Conservation (phyloP, 305 asterid genomes). For the Nicotiana rustica region DNA sequence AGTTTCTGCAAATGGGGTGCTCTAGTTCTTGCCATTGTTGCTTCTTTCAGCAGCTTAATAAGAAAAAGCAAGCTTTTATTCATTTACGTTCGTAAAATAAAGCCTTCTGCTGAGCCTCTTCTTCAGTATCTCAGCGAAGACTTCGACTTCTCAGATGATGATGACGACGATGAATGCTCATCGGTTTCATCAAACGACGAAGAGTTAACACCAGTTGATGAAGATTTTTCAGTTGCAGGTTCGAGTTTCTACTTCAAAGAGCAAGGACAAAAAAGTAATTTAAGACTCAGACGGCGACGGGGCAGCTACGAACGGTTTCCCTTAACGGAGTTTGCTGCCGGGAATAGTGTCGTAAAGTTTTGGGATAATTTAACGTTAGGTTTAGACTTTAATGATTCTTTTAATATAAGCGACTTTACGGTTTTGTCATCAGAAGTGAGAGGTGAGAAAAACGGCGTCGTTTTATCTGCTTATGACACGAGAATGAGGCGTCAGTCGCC, state of each 20-base stretch:
- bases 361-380: slow-evolving; percentile 80
- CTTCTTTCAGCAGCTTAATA: slow-evolving; percentile 69
- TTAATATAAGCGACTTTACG: slow-evolving; percentile 64
- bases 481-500: slow-evolving; percentile 61
- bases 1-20: slow-evolving; percentile 92
- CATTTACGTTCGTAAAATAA: slow-evolving; percentile 53
- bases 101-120: slow-evolving; percentile 52
- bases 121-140: slow-evolving; percentile 51
- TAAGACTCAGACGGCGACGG: slow-evolving; percentile 50
- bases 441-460: slow-evolving; percentile 50
- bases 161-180: slow-evolving; percentile 46
- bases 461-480: slow-evolving; percentile 63
- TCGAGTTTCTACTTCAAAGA: slow-evolving; percentile 35
- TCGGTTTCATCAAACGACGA: slow-evolving; percentile 47
- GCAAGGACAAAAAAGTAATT: slow-evolving; percentile 47
- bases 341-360: slow-evolving; percentile 73
- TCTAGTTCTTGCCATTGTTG: slow-evolving; percentile 65
- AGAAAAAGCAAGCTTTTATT: slow-evolving; percentile 58
- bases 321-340: slow-evolving; percentile 55
- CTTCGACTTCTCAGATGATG: slow-evolving; percentile 58
- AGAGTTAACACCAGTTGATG: slow-evolving; percentile 32
- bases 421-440: slow-evolving; percentile 55
- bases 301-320: slow-evolving; percentile 41
- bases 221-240: slow-evolving; percentile 57
- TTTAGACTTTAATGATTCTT: slow-evolving; percentile 68